A percentile compares a stretch with the other conserved stretches of the same genome.
Evolutionary conservation across 106 monocot species (phyloP).

Genomic region (Posidonia australis): DNA sequence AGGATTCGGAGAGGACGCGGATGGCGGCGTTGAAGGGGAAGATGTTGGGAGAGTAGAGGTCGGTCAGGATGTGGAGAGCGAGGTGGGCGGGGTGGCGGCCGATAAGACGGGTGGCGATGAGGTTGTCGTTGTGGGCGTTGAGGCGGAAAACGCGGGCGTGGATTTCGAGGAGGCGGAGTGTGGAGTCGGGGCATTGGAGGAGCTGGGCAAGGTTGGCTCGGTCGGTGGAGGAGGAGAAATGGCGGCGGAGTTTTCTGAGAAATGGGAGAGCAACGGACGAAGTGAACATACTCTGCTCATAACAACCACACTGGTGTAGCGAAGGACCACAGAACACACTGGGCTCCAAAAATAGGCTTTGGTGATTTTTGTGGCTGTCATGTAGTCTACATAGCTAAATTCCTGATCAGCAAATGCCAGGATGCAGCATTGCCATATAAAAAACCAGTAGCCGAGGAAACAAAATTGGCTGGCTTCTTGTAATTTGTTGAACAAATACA

Average conservation of each 20-base stretch:
- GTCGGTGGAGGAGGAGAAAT: neutral
- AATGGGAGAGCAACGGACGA: neutral
- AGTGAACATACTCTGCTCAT: neutral
- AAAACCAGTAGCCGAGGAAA: no score
- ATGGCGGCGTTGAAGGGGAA: constrained; percentile 48
- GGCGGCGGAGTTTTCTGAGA: neutral
- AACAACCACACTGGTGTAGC: no score
- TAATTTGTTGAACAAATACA: no score
- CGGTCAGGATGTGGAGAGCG: constrained; percentile 20
- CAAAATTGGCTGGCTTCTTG: no score
- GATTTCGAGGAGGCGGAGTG: constrained; percentile 17
- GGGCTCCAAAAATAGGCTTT: no score
- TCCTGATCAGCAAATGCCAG: no score
- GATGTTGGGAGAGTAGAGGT: constrained; percentile 23
- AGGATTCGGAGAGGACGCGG: constrained; percentile 26
- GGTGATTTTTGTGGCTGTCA: no score
- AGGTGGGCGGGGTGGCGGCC: constrained; percentile 19
- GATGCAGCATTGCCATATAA: no score
- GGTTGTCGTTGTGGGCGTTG: constrained; percentile 25
- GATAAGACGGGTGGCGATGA: constrained; percentile 25
- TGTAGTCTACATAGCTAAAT: no score
- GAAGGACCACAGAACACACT: no score
- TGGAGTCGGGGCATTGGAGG: constrained; percentile 12
- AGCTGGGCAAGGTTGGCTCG: constrained; percentile 4
- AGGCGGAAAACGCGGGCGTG: constrained; percentile 28